Percentiles rank a stretch among this genome's conserved stretches.
These are phyloP conservation scores for Solanum dulcamara DNA, from an alignment of 257 asterid genomes.

Conservation along the genomic window DNA sequence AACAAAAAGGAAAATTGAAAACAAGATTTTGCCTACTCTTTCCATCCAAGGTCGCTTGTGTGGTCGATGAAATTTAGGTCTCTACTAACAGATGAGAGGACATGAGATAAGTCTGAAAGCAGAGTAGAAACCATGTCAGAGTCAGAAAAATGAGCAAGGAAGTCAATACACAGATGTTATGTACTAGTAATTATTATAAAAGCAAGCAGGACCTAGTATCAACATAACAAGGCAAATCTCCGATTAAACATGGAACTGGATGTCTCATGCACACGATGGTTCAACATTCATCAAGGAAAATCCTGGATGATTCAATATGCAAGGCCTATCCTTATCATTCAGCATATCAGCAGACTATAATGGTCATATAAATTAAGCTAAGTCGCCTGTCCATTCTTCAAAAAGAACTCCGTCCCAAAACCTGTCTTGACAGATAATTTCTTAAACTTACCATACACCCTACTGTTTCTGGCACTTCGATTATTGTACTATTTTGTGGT, in stretches of 20 bases:
- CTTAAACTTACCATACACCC: neutral
- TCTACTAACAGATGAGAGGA: conserved; percentile 76
- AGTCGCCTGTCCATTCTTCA: neutral
- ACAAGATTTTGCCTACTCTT: conserved; percentile 80
- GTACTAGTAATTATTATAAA: neutral
- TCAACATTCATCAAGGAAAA: neutral
- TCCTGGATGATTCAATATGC: neutral
- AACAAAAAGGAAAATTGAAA: neutral
- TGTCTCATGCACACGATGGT: neutral
- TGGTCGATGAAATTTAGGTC: conserved; percentile 92
- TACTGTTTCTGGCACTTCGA: neutral
- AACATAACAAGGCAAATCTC: neutral
- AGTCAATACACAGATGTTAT: neutral
- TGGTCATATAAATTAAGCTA: neutral
- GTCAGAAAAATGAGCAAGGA: conserved; percentile 5
- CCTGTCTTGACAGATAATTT: neutral
- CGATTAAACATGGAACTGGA: neutral
- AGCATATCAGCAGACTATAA: neutral
- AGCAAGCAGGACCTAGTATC: neutral
- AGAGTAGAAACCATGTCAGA: conserved; percentile 1
- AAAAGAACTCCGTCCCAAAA: neutral
- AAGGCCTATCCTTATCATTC: neutral
- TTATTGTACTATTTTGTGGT: neutral
- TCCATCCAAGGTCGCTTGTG: conserved; percentile 95
- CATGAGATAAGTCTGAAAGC: conserved; percentile 87